A percentile compares a stretch with the other conserved stretches of the same genome.
phyloP scores from a whole-genome alignment of 2,329 filamentous ascomycete genomes.

The Ambrosiella beaveri region DNA sequence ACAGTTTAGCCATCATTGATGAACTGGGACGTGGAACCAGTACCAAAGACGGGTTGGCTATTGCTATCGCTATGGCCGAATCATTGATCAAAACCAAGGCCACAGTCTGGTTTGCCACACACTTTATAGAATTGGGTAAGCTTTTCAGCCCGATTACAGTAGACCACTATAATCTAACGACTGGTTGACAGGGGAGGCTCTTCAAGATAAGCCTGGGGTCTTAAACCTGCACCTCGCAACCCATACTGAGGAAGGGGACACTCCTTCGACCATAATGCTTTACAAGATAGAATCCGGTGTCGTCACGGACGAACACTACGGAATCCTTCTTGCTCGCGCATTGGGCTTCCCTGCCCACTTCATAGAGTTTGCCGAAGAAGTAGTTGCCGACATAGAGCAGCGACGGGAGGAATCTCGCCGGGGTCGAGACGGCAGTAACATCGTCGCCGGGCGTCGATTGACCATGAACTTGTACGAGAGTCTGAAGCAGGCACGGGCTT shows the following conservation, averaged over 20 bases:
- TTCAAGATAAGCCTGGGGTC: conserved; percentile 60
- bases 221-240: conserved; percentile 68
- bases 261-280: conserved; percentile 60
- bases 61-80: conserved; percentile 81
- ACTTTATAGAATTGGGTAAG: conserved; percentile 61
- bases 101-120: conserved; percentile 82
- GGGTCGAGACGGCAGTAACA: conserved; percentile 37
- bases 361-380: conserved; percentile 47
- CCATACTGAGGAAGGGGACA: conserved; percentile 36
- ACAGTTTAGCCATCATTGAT: conserved; percentile 71
- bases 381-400: conserved; percentile 44
- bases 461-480: conserved; percentile 57
- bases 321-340: conserved; percentile 61
- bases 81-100: conserved; percentile 64
- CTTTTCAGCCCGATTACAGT: background rate
- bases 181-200: conserved; percentile 38
- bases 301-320: conserved; percentile 59
- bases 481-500: conserved; percentile 48
- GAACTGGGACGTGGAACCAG: conserved; percentile 86
- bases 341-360: conserved; percentile 54
- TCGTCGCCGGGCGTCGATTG: conserved; percentile 51
- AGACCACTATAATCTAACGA: background rate
- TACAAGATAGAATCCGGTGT: conserved; percentile 66
- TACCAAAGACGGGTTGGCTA: conserved; percentile 71
- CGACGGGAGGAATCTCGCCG: conserved; percentile 41